phyloP scores from a whole-genome alignment of 805 yeast genomes.

The Lachancea lanzarotensis region DNA sequence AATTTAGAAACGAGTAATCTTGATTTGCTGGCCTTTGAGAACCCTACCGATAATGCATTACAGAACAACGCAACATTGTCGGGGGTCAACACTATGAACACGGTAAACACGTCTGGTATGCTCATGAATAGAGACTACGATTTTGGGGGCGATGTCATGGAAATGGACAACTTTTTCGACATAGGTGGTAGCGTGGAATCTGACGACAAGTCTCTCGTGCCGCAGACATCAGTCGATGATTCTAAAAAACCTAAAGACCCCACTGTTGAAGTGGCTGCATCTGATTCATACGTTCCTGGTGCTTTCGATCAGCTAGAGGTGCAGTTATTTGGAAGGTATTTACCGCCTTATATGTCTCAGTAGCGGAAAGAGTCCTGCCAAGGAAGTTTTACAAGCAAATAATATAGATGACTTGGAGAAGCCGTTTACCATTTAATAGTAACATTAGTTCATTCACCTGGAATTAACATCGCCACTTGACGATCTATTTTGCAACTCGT shows the following conservation, averaged over 20 bases:
- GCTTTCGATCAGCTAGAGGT: slow-evolving; percentile 80
- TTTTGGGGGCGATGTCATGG: slow-evolving; percentile 1
- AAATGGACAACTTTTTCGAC: slow-evolving; percentile 8
- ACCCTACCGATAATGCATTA: not conserved
- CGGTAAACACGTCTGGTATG: slow-evolving; percentile 16
- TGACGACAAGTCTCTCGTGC: slow-evolving; percentile 9
- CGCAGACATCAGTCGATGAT: slow-evolving; percentile 3
- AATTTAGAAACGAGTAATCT: slow-evolving; percentile 2
- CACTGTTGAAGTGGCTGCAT: slow-evolving; percentile 8
- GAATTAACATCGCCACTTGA: slow-evolving; percentile 4
- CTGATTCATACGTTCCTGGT: slow-evolving; percentile 58
- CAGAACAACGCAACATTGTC: slow-evolving; percentile 13
- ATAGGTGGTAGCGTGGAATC: slow-evolving; percentile 3
- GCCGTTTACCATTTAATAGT: too few species aligned
- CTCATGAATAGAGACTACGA: slow-evolving; percentile 7
- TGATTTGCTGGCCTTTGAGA: slow-evolving; percentile 6
- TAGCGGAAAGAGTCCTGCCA: not conserved
- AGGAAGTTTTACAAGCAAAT: too few species aligned
- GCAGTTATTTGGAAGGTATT: slow-evolving; percentile 73
- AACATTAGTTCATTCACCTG: not conserved
- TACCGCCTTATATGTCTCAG: slow-evolving; percentile 73
- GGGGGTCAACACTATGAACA: slow-evolving; percentile 17
- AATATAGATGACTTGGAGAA: too few species aligned
- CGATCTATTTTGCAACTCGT: slow-evolving; percentile 7
- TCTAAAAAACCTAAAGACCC: slow-evolving; percentile 1